Evolutionary conservation across 1,139 yeast species (phyloP).

Genomic region (Kodamaea plutei): DNA sequence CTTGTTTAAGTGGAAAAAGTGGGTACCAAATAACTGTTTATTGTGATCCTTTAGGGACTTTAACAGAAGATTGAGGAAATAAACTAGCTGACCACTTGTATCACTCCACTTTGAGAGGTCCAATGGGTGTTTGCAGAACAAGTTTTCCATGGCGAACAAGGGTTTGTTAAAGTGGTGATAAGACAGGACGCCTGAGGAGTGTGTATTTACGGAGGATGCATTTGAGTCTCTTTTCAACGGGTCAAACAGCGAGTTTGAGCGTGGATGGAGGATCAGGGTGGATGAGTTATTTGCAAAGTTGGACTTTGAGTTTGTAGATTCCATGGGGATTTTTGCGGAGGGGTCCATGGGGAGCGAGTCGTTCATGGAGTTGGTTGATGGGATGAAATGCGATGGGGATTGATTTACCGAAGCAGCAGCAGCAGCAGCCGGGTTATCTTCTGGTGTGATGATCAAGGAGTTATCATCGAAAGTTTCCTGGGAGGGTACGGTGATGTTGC

Average conservation of each 20-base stretch:
- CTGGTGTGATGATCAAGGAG: constrained; percentile 12
- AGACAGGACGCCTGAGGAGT: constrained; percentile 22
- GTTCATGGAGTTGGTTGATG: constrained; percentile 1
- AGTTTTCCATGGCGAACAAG: constrained; percentile 34
- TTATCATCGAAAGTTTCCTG: constrained; percentile 23
- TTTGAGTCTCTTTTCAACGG: constrained; percentile 39
- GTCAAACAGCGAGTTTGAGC: constrained; percentile 20
- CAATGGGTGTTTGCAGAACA: constrained; percentile 53
- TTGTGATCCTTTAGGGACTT: constrained; percentile 48
- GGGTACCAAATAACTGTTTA: constrained; percentile 48
- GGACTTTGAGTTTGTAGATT: neutral
- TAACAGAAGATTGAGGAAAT: constrained; percentile 42
- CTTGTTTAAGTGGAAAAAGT: constrained; percentile 49
- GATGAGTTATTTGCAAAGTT: neutral
- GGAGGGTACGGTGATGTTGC: constrained; percentile 28
- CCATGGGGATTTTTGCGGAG: neutral
- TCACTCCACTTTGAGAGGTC: constrained; percentile 61
- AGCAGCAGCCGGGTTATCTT: neutral
- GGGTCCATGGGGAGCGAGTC: neutral
- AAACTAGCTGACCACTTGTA: constrained; percentile 41
- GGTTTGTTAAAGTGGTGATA: constrained; percentile 45
- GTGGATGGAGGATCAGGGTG: constrained; percentile 3
- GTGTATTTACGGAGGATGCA: constrained; percentile 30
- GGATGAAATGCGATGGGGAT: neutral
- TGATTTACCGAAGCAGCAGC: neutral